Evolutionary conservation across 1,284 basidiomycete genomes (phyloP).

Genomic region (Ganoderma sp.): DNA sequence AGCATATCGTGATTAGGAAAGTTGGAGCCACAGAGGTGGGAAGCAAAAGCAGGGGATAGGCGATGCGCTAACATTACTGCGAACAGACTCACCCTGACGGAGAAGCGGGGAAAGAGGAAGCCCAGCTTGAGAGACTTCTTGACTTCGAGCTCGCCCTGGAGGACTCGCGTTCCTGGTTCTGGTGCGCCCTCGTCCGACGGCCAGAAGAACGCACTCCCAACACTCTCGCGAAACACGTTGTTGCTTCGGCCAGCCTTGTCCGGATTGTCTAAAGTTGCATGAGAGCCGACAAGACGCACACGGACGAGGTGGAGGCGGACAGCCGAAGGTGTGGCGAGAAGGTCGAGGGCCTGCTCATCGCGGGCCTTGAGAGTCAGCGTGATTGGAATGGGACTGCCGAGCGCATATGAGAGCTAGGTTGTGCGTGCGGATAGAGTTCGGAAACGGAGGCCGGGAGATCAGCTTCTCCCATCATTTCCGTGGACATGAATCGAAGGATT

Average conservation of each 20-base stretch:
- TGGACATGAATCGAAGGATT: background rate
- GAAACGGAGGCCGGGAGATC: slow-evolving; percentile 5
- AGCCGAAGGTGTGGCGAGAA: slow-evolving; percentile 50
- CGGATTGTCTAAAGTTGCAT: slow-evolving; percentile 49
- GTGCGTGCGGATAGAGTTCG: background rate
- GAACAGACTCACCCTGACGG: slow-evolving; percentile 48
- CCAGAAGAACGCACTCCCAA: slow-evolving; percentile 57
- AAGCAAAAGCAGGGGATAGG: background rate
- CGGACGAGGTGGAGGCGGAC: slow-evolving; percentile 43
- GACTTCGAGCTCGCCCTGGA: slow-evolving; percentile 60
- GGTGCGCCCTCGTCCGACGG: slow-evolving; percentile 42
- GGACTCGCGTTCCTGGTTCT: slow-evolving; percentile 41
- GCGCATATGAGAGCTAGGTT: slow-evolving; percentile 52
- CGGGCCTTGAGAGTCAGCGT: slow-evolving; percentile 49
- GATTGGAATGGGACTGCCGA: slow-evolving; percentile 57
- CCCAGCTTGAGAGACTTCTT: slow-evolving; percentile 53
- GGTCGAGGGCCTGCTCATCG: slow-evolving; percentile 56
- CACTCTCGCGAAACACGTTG: slow-evolving; percentile 51
- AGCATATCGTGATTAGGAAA: slow-evolving; percentile 5
- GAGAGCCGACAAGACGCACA: slow-evolving; percentile 51
- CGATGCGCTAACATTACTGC: background rate
- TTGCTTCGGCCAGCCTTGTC: slow-evolving; percentile 46
- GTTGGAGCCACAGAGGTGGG: background rate
- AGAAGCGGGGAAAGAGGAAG: slow-evolving; percentile 59
- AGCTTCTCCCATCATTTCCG: background rate